Base-by-base conservation (phyloP, 768 basidiomycete genomes). In the Daedalea quercina region DNA sequence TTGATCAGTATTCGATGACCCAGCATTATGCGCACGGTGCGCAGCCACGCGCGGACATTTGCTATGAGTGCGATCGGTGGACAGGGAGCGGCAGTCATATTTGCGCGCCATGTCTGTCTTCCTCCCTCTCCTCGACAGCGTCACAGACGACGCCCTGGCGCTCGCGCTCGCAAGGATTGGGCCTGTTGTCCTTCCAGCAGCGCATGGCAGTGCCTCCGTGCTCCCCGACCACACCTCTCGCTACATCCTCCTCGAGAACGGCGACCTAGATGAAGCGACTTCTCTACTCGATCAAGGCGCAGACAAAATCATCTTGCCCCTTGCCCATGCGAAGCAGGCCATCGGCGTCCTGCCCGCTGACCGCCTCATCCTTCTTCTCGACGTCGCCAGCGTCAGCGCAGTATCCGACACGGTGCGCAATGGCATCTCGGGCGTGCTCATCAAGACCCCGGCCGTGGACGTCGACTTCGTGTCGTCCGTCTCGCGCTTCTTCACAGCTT, bases 381-480 rank as follows among this genome's bases (percentile, higher is more conserved):
- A 89, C 57, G 83, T 82, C 26, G 81, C 74, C 52, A 85, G 82
- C 57, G 80, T 81, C 56, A 86, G 79, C 58, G 83, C 87, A 17
- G 82, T 92, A 33, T 81, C 87, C 3, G 86, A 90, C 66, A 84
- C 76, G 57, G 75, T 88, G 47, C 81, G 86, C 25, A 81, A 75
- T 59, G 82, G 80, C 17, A 81, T 90, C 50, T 86, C 87, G 26
- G 90, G 88, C 48, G 84, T 93, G 3, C 73, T 93, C 41, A 79
- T 92, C 63, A 91, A 90, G 66, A 83, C 85, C 1, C 75, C 80
- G 7, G 74, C 81, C 3, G 74, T 87, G 49, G 87, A 90, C 66
- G 64, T 84, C 28, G 87, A 93, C 61, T 76, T 90, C 55, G 81
- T 94, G 49, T 75, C 83, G 15, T 88, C 90, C 3, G 74, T 94